phyloP scores from a whole-genome alignment of 129 eudicot species.

The Helichrysum umbraculigerum region DNA sequence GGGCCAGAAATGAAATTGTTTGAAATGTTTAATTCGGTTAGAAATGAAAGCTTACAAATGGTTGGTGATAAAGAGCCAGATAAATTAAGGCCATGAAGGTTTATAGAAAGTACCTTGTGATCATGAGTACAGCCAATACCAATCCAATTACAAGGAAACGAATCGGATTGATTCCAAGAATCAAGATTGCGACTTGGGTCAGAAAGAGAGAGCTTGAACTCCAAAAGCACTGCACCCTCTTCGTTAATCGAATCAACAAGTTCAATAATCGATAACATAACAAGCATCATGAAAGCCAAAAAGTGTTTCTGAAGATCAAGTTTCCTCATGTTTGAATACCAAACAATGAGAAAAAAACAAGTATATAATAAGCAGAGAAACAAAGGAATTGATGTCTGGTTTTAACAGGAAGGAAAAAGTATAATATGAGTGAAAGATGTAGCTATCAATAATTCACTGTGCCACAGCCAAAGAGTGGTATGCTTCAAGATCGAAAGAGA shows the following conservation, averaged over 20 bases:
- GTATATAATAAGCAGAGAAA: slow-evolving; percentile 24
- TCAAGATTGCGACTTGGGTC: slow-evolving; percentile 55
- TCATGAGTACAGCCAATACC: slow-evolving; percentile 54
- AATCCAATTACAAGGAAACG: slow-evolving; percentile 68
- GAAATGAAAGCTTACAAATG: slow-evolving; percentile 68
- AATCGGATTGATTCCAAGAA: slow-evolving; percentile 59
- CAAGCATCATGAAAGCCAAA: slow-evolving; percentile 28
- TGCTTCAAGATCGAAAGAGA: slow-evolving; percentile 28
- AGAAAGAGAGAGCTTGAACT: slow-evolving; percentile 56
- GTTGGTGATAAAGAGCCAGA: slow-evolving; percentile 70
- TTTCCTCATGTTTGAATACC: slow-evolving; percentile 41
- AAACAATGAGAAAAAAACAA: slow-evolving; percentile 18
- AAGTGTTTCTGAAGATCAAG: slow-evolving; percentile 20
- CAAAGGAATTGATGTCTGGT: slow-evolving; percentile 19
- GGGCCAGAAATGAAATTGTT: slow-evolving; percentile 72
- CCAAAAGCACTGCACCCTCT: slow-evolving; percentile 68
- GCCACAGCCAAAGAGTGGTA: slow-evolving; percentile 25
- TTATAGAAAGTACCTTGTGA: slow-evolving; percentile 50
- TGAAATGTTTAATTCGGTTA: slow-evolving; percentile 57
- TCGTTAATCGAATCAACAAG: slow-evolving; percentile 61
- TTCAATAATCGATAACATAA: slow-evolving; percentile 29
- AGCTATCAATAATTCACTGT: slow-evolving; percentile 30
- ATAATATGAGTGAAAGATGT: slow-evolving; percentile 31
- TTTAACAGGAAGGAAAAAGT: slow-evolving; percentile 27
- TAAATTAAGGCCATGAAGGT: slow-evolving; percentile 52